phyloP scores from a whole-genome alignment of 306 rosid genomes.

The Gastrolobium villosum region DNA sequence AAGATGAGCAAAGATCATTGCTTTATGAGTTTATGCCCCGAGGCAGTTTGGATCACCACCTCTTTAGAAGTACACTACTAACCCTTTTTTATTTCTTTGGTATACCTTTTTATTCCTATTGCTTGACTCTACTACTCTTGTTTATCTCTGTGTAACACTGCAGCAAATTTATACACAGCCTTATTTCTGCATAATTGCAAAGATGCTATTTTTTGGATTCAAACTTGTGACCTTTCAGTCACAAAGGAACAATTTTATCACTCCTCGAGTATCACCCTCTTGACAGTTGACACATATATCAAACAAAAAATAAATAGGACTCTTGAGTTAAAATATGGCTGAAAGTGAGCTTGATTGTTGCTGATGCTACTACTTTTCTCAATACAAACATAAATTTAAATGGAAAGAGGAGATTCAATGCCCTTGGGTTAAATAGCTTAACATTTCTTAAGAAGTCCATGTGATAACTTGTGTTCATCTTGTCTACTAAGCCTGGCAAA shows the following conservation, averaged over 20 bases:
- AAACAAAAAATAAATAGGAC: no score
- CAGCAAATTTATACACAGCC: not conserved
- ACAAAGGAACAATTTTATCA: no score
- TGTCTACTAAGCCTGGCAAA: no score
- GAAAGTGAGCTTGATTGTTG: no score
- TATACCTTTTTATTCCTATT: constrained; percentile 44
- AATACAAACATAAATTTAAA: constrained; percentile 1
- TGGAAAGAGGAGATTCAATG: not conserved
- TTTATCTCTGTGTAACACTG: constrained; percentile 34
- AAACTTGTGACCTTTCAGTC: no score
- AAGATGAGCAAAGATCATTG: constrained; percentile 88
- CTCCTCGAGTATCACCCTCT: not conserved
- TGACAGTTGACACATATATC: constrained; percentile 5
- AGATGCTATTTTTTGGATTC: no score
- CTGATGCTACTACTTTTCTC: no score
- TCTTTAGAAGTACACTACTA: constrained; percentile 84
- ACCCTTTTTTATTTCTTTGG: constrained; percentile 47
- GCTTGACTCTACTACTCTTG: constrained; percentile 28
- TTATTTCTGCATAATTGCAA: no score
- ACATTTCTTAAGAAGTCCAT: no score
- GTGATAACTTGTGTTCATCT: no score
- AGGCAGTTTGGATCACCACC: constrained; percentile 99
- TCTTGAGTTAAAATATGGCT: no score
- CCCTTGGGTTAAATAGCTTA: not conserved
- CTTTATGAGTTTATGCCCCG: constrained; percentile 98